A percentile compares a stretch with the other conserved stretches of the same genome.
phyloP scores from a whole-genome alignment of 345 rosid species.

The Sisymbrium altissimum region DNA sequence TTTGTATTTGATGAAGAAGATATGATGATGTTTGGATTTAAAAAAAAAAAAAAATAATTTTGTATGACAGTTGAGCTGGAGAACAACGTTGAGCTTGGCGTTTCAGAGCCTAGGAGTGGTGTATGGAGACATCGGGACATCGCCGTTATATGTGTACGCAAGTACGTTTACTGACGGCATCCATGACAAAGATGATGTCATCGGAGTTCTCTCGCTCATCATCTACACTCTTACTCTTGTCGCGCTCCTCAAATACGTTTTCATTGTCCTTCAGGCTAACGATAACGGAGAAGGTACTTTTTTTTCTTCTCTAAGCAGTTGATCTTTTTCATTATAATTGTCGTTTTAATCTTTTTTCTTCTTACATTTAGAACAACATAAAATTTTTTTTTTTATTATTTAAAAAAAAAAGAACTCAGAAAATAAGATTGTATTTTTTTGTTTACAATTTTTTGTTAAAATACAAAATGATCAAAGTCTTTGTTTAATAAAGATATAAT shows the following conservation, averaged over 20 bases:
- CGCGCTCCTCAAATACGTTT: slow-evolving; percentile 59
- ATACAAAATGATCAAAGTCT: too few relatives aligned
- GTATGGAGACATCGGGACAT: slow-evolving; percentile 80
- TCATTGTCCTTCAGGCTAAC: slow-evolving; percentile 68
- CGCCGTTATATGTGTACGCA: slow-evolving; percentile 63
- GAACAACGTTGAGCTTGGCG: slow-evolving; percentile 52
- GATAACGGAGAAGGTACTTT: slow-evolving; percentile 74
- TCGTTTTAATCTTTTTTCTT: neutral
- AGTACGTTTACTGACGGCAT: slow-evolving; percentile 59
- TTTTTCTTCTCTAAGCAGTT: neutral
- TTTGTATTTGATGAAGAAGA: neutral
- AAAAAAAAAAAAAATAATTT: neutral
- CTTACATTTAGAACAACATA: too few relatives aligned
- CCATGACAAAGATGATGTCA: slow-evolving; percentile 39
- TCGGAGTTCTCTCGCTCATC: slow-evolving; percentile 68
- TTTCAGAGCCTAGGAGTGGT: slow-evolving; percentile 73
- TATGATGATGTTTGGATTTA: neutral
- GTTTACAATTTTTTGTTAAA: neutral
- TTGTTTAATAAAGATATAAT: neutral
- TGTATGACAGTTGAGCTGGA: slow-evolving; percentile 43
- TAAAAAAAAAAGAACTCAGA: too few relatives aligned
- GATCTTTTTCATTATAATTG: neutral
- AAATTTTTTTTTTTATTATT: too few relatives aligned
- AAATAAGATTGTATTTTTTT: neutral
- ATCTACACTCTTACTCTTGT: slow-evolving; percentile 56